Conservation (phyloP, 441 rosid species). For the Populus hybrid region DNA sequence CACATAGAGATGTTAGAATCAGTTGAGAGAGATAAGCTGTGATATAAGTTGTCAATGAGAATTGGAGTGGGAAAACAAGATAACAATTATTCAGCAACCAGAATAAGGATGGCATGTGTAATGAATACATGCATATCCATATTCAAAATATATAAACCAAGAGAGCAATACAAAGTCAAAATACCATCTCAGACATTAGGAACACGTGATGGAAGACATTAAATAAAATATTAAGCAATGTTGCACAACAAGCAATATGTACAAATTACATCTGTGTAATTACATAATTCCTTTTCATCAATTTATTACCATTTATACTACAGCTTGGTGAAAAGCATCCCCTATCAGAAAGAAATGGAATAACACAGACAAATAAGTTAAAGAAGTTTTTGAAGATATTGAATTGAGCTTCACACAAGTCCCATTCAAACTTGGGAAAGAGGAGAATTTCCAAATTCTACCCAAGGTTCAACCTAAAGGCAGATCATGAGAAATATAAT, state of each 20-base stretch:
- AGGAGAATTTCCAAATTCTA: background rate
- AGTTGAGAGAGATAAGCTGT: conserved; percentile 10
- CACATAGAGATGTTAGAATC: conserved; percentile 11
- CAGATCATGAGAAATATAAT: background rate
- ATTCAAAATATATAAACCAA: background rate
- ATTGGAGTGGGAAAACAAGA: background rate
- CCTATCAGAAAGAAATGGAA: background rate
- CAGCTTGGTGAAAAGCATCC: background rate
- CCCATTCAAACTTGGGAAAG: background rate
- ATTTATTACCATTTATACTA: background rate
- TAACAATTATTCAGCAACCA: background rate
- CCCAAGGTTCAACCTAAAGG: background rate
- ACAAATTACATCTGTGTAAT: background rate
- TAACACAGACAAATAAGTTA: background rate
- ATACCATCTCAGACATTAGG: background rate
- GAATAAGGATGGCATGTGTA: background rate
- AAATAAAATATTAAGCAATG: background rate
- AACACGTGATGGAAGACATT: background rate
- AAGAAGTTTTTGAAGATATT: background rate
- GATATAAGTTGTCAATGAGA: background rate
- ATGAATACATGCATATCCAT: background rate
- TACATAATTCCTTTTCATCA: background rate
- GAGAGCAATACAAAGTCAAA: background rate
- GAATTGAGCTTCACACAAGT: background rate
- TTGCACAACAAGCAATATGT: background rate